Conservation (phyloP, 176 grass and related monocot genomes). For the Pontederia paniculata region DNA sequence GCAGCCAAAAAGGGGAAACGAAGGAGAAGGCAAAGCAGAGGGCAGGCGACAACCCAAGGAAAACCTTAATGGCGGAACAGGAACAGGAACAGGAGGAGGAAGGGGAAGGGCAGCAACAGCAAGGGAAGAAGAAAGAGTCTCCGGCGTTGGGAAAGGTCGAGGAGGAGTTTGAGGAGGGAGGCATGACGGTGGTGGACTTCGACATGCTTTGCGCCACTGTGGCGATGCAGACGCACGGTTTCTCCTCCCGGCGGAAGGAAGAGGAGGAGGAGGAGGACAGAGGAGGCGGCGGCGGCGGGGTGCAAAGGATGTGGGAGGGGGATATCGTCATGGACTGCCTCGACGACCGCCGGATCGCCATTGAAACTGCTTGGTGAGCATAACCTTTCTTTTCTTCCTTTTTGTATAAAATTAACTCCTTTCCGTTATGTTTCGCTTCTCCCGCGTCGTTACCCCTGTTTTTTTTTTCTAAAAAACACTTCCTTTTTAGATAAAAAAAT, state of each 20-base stretch:
- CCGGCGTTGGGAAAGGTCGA: background rate
- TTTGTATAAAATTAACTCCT: background rate
- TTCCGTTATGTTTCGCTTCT: too few relatives aligned
- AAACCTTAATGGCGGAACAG: background rate
- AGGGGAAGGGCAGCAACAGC: conserved; percentile 2
- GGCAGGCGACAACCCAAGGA: too few relatives aligned
- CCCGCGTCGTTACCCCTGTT: too few relatives aligned
- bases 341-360: conserved; percentile 71
- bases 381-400: conserved; percentile 3
- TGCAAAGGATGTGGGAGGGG: conserved; percentile 99
- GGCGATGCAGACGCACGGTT: conserved; percentile 38
- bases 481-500: too few relatives aligned
- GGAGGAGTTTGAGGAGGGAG: conserved; percentile 22
- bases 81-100: conserved; percentile 16
- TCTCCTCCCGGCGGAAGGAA: conserved; percentile 14
- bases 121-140: conserved; percentile 1
- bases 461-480: too few relatives aligned
- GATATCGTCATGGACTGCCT: conserved; percentile 78
- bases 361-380: conserved; percentile 84
- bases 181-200: conserved; percentile 66
- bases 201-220: conserved; percentile 95
- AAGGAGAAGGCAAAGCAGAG: too few relatives aligned
- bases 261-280: conserved; percentile 1
- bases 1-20: too few relatives aligned
- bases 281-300: conserved; percentile 12